These are phyloP conservation scores for Hymenoscyphus salicellus DNA, from an alignment of 2,329 filamentous ascomycete species.

Conservation along the genomic window DNA sequence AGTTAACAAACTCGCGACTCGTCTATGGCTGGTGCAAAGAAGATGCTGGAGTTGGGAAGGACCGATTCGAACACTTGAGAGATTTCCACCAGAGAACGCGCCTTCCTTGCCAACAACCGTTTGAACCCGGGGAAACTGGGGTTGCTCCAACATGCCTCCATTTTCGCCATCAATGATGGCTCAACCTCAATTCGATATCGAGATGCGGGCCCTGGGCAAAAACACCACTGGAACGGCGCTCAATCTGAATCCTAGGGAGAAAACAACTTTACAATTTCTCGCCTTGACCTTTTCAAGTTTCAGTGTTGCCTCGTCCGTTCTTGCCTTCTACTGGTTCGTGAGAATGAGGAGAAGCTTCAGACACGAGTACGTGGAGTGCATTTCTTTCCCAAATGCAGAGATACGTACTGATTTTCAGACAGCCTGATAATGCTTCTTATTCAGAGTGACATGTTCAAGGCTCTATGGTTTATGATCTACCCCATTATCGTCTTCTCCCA, in stretches of 20 bases:
- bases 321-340: slow-evolving; percentile 68
- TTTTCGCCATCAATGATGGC: slow-evolving; percentile 19
- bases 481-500: slow-evolving; percentile 55
- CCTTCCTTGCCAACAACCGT: background rate
- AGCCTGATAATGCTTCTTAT: slow-evolving; percentile 74
- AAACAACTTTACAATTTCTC: slow-evolving; percentile 31
- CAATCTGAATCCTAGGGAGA: slow-evolving; percentile 20
- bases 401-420: slow-evolving; percentile 18
- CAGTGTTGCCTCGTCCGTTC: slow-evolving; percentile 55
- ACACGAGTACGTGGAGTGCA: slow-evolving; percentile 56
- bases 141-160: slow-evolving; percentile 23
- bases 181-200: slow-evolving; percentile 11
- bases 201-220: slow-evolving; percentile 16
- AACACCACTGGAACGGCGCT: slow-evolving; percentile 16
- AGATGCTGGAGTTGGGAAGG: slow-evolving; percentile 13
- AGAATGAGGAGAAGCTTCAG: slow-evolving; percentile 72
- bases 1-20: background rate
- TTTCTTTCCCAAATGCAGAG: background rate
- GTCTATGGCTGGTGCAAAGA: slow-evolving; percentile 8
- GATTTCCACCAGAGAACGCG: slow-evolving; percentile 4
- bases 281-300: slow-evolving; percentile 44
- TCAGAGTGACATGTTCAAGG: slow-evolving; percentile 68
- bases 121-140: background rate
- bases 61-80: slow-evolving; percentile 8
- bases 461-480: slow-evolving; percentile 65